Evolutionary conservation across 345 rosid genomes (phyloP), one percentile per base, ranked within the genome.

Genomic region (Cochlearia excelsa): DNA sequence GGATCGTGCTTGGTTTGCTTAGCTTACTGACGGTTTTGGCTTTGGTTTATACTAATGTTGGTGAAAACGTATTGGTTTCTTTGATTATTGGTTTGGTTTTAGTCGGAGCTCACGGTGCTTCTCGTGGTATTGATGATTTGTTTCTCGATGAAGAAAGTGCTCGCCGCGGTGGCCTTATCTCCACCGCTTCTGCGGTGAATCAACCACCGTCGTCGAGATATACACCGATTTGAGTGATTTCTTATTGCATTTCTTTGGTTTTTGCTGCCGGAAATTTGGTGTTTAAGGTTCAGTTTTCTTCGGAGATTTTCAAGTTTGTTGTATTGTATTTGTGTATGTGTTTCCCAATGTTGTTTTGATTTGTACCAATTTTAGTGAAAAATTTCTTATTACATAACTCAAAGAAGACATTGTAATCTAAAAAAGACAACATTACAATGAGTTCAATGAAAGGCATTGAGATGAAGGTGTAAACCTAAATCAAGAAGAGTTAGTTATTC

Each of bases 11-110:
- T 48, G 71, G 53, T 23, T 63, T 48, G 10, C 79, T 91, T 34
- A 81, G 83, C 31, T 30, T 91, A 58, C 81, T 76, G 1, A 91
- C 96, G 4, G 49, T 88, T 2, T 39, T 91, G 8, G 88, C 82
- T 2, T 72, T 91, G 90, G 94, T 74, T 33, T 70, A 80, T 38
- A 88, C 96, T n/a, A 63, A 80, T 52, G 96, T 91, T 34, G 96
- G 92, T 2, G 57, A 77, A 38, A 84, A 87, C 63, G 96, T 85
- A 11, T 49, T 91, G 63, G 85, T 84, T 43, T 79, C 90, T 30
- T 54, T 91, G 53, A 46, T 86, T 10, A 51, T 85, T 30, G 92
- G 80, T 1, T 82, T 81, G 28, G 57, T 79, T 4, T 41, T 82
- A 29, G 86, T 81, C 31, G 95, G 85, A 28, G 39, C 77, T 54